Evolutionary conservation across 2,329 filamentous ascomycete species (phyloP).

Genomic region (Fusarium agapanthi): DNA sequence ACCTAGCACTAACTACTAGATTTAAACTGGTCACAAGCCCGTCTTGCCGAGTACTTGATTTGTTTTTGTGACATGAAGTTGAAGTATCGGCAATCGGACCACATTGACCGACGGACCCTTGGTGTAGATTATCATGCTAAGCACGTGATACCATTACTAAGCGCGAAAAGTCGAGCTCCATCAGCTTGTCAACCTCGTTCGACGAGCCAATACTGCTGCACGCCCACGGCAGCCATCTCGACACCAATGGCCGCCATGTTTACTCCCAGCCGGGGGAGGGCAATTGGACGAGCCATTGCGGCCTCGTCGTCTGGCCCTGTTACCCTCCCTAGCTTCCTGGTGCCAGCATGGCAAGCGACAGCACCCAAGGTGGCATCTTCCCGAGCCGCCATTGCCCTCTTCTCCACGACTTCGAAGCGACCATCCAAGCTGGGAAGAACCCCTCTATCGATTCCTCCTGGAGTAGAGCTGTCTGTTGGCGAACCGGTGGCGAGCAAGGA

Average conservation of each 20-base stretch:
- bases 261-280: constrained; percentile 68
- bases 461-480: constrained; percentile 79
- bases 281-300: constrained; percentile 61
- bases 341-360: constrained; percentile 71
- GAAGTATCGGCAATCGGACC: not conserved
- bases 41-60: not conserved
- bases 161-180: constrained; percentile 45
- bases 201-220: constrained; percentile 21
- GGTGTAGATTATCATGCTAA: not conserved
- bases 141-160: constrained; percentile 50
- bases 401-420: constrained; percentile 74
- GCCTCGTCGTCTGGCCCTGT: constrained; percentile 57
- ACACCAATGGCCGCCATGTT: constrained; percentile 64
- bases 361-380: constrained; percentile 52
- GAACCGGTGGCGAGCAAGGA: constrained; percentile 65
- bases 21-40: not conserved
- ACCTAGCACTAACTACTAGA: not conserved
- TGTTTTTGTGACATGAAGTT: not conserved
- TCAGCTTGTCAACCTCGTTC: constrained; percentile 21
- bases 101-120: not conserved
- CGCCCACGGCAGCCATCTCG: constrained; percentile 32
- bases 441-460: constrained; percentile 81
- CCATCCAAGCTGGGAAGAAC: constrained; percentile 87
- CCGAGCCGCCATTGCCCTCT: constrained; percentile 51
- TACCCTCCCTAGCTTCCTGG: constrained; percentile 75